phyloP scores from a whole-genome alignment of 495 filamentous ascomycete species.

The Antarctomyces pellizariae region DNA sequence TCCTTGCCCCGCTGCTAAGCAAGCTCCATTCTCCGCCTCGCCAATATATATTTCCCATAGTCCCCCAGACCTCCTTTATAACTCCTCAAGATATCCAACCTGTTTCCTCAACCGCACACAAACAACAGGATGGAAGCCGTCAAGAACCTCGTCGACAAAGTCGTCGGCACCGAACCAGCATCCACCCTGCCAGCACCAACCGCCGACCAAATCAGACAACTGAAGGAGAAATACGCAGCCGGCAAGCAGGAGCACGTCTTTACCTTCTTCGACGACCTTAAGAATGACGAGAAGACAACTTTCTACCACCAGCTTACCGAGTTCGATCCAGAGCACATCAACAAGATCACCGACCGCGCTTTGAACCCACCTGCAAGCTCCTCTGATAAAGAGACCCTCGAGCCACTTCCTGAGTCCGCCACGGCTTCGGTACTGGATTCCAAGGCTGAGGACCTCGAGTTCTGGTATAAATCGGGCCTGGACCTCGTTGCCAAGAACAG shows the following conservation, averaged over 20 bases:
- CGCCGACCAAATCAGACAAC: conserved; percentile 42
- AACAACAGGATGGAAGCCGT: conserved; percentile 16
- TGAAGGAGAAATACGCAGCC: conserved; percentile 53
- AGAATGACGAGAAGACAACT: conserved; percentile 41
- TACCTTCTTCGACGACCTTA: conserved; percentile 66
- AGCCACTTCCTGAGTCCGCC: conserved; percentile 76
- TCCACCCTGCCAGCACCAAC: conserved; percentile 35
- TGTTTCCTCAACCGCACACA: too few species aligned
- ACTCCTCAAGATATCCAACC: too few species aligned
- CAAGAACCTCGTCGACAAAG: conserved; percentile 26
- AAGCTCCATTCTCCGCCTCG: too few species aligned
- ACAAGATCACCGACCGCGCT: conserved; percentile 59
- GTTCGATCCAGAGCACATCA: conserved; percentile 65
- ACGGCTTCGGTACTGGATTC: conserved; percentile 86
- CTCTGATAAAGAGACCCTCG: conserved; percentile 35
- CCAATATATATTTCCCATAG: too few species aligned
- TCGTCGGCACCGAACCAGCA: conserved; percentile 25
- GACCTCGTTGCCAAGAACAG: conserved; percentile 70
- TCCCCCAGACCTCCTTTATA: too few species aligned
- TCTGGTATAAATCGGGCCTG: conserved; percentile 70
- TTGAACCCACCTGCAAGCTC: conserved; percentile 59
- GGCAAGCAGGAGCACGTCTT: conserved; percentile 82
- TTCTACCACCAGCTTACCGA: conserved; percentile 61
- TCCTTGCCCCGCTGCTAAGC: too few species aligned
- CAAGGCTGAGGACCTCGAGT: conserved; percentile 48